Conservation (phyloP, 805 yeast species). For the Candida nonsorbophila region DNA sequence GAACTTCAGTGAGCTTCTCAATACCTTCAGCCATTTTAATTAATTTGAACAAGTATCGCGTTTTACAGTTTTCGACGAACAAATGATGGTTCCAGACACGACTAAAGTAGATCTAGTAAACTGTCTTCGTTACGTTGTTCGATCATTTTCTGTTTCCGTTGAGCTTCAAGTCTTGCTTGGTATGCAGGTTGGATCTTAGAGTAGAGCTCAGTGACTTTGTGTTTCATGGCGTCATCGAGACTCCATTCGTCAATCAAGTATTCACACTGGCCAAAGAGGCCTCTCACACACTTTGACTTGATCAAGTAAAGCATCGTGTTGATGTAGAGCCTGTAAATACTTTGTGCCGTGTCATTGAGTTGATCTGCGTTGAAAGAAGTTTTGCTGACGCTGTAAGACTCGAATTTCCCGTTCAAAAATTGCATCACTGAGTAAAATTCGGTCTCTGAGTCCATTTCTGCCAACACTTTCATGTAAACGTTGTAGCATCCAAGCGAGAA, state of each 20-base stretch:
- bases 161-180: too few relatives aligned
- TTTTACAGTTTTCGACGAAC: too few relatives aligned
- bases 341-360: background rate
- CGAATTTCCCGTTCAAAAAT: conserved; percentile 11
- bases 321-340: too few relatives aligned
- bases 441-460: conserved; percentile 16
- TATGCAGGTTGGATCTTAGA: conserved; percentile 2
- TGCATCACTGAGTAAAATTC: conserved; percentile 4
- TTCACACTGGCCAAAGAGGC: conserved; percentile 20
- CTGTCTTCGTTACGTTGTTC: conserved; percentile 19
- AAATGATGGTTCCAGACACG: too few relatives aligned
- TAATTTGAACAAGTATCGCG: too few relatives aligned
- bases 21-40: conserved; percentile 51
- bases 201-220: conserved; percentile 8
- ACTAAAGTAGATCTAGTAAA: too few relatives aligned
- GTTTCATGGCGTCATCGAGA: conserved; percentile 22
- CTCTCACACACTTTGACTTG: conserved; percentile 20
- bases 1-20: conserved; percentile 79
- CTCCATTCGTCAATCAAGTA: conserved; percentile 35
- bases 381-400: too few relatives aligned
- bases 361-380: too few relatives aligned
- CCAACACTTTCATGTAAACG: conserved; percentile 15
- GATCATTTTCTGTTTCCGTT: conserved; percentile 14
- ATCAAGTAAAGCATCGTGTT: conserved; percentile 22
- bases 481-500: conserved; percentile 21